Percentiles rank a stretch among this genome's conserved stretches.
Conservation (phyloP, 306 rosid species). For the Acacia melanoxylon region DNA sequence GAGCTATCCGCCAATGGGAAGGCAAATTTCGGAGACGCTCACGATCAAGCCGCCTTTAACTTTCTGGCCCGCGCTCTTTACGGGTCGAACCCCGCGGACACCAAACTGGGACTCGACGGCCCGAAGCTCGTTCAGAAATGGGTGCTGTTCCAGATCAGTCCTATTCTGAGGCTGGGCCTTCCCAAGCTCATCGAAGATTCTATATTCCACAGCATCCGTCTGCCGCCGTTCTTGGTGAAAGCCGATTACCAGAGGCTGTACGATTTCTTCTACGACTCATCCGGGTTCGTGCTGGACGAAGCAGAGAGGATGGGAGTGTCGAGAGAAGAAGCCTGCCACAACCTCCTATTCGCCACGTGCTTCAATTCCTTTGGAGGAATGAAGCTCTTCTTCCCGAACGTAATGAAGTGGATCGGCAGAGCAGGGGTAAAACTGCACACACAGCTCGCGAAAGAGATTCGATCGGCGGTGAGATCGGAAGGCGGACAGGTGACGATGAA, state of each 20-base stretch:
- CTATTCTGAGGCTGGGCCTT: conserved; percentile 61
- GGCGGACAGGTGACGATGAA: conserved; percentile 74
- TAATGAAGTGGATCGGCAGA: conserved; percentile 61
- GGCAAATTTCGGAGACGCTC: conserved; percentile 44
- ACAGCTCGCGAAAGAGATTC: conserved; percentile 61
- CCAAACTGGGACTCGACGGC: conserved; percentile 60
- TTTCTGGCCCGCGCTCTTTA: conserved; percentile 60
- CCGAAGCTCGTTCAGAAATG: conserved; percentile 63
- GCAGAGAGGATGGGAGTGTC: conserved; percentile 74
- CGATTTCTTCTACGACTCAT: conserved; percentile 68
- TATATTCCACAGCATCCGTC: conserved; percentile 52
- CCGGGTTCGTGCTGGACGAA: conserved; percentile 56
- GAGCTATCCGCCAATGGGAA: conserved; percentile 55
- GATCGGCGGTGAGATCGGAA: conserved; percentile 53
- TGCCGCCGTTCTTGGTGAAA: conserved; percentile 60
- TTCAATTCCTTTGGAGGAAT: conserved; percentile 86
- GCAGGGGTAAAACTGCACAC: conserved; percentile 69
- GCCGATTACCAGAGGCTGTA: conserved; percentile 66
- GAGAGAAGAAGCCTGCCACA: conserved; percentile 87
- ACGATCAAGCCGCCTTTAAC: conserved; percentile 79
- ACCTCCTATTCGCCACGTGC: conserved; percentile 79
- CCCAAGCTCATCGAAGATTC: conserved; percentile 67
- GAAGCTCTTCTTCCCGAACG: conserved; percentile 63
- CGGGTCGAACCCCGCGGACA: conserved; percentile 50
- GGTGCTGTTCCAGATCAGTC: conserved; percentile 67